A percentile compares a stretch with the other conserved stretches of the same genome.
These are phyloP conservation scores for Auricularia sp. DNA, from an alignment of 768 basidiomycete genomes.

Conservation along the genomic window DNA sequence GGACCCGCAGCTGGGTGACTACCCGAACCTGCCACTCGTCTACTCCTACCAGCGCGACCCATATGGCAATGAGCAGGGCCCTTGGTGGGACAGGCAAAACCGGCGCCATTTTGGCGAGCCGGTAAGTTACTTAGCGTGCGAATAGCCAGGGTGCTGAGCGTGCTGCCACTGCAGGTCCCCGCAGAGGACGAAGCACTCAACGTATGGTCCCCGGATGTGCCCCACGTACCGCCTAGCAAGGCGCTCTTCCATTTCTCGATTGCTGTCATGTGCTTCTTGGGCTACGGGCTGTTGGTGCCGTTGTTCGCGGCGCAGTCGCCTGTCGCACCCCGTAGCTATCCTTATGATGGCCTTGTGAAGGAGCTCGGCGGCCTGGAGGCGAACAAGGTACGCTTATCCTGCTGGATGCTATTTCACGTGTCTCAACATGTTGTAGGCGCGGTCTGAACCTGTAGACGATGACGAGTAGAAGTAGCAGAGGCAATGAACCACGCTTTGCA, in stretches of 20 bases:
- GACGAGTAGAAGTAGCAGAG: neutral
- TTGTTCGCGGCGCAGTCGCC: constrained; percentile 34
- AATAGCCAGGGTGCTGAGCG: constrained; percentile 10
- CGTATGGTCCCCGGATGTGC: constrained; percentile 81
- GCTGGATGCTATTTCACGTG: neutral
- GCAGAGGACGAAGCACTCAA: constrained; percentile 72
- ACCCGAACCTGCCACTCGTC: constrained; percentile 60
- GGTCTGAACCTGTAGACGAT: constrained; percentile 4
- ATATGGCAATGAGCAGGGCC: constrained; percentile 24
- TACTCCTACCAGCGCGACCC: constrained; percentile 57
- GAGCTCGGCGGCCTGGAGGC: constrained; percentile 73
- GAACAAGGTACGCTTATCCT: constrained; percentile 49
- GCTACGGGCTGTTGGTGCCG: constrained; percentile 48
- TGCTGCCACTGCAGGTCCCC: constrained; percentile 43
- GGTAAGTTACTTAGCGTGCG: constrained; percentile 29
- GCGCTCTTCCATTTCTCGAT: constrained; percentile 60
- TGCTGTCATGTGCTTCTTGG: constrained; percentile 52
- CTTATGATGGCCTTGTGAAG: constrained; percentile 59
- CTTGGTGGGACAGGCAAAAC: constrained; percentile 57
- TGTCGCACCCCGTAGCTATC: constrained; percentile 63
- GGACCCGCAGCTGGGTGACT: constrained; percentile 63
- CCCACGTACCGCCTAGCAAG: constrained; percentile 42
- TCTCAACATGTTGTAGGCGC: neutral
- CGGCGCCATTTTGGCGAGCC: constrained; percentile 75
- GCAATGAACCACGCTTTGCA: neutral